phyloP scores from a whole-genome alignment of 352 stramenopile species.

The Elongisporangium senticosum region DNA sequence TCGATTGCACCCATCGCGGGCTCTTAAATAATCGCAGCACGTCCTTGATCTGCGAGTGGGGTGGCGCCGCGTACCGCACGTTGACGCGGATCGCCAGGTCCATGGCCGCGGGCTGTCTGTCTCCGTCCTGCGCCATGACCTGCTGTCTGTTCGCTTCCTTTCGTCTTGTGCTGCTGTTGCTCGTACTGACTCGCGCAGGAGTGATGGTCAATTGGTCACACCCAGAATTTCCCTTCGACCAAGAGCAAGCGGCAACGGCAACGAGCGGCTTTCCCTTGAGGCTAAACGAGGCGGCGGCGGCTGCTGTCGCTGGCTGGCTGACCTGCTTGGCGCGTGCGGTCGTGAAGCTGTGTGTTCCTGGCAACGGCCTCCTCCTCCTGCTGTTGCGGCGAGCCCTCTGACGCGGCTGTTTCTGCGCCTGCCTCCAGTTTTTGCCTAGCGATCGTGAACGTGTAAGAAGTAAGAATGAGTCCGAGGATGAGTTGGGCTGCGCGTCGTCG shows the following conservation, averaged over 20 bases:
- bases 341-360: background rate
- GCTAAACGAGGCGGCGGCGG: background rate
- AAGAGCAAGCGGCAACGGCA: too few species aligned
- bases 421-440: background rate
- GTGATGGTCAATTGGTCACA: background rate
- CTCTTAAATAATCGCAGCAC: conserved; percentile 85
- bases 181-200: background rate
- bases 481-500: background rate
- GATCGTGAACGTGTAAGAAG: background rate
- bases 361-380: background rate
- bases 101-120: conserved; percentile 25
- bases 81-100: conserved; percentile 87
- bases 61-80: conserved; percentile 78
- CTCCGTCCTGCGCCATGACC: background rate
- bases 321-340: background rate
- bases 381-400: background rate
- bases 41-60: conserved; percentile 86
- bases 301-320: background rate
- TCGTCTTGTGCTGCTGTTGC: background rate
- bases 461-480: background rate
- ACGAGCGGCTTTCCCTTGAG: background rate
- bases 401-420: background rate
- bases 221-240: background rate
- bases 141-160: conserved; percentile 1
- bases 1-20: conserved; percentile 84